A percentile compares a stretch with the other conserved stretches of the same genome.
phyloP scores from a whole-genome alignment of 2,329 filamentous ascomycete species.

The Pezicula radicicola region DNA sequence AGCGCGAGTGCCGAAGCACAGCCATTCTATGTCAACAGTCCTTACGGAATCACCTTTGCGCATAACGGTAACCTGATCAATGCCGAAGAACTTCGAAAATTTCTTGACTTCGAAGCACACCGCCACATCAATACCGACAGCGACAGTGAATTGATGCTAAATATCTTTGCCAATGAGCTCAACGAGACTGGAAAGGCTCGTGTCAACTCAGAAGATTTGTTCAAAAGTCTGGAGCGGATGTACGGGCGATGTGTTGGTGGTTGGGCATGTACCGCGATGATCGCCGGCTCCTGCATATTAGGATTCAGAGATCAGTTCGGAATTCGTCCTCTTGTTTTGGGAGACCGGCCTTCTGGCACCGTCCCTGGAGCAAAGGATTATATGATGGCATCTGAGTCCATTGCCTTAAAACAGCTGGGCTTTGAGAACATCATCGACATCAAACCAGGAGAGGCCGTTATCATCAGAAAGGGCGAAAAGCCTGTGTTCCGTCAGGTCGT shows the following conservation, averaged over 20 bases:
- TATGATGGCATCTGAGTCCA: slow-evolving; percentile 87
- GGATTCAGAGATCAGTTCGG: slow-evolving; percentile 78
- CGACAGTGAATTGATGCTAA: slow-evolving; percentile 84
- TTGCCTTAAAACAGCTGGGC: slow-evolving; percentile 78
- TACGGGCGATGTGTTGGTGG: slow-evolving; percentile 72
- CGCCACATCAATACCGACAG: slow-evolving; percentile 71
- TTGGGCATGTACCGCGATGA: slow-evolving; percentile 79
- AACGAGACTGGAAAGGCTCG: slow-evolving; percentile 78
- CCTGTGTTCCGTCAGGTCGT: slow-evolving; percentile 77
- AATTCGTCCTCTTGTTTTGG: slow-evolving; percentile 79
- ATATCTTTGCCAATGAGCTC: slow-evolving; percentile 81
- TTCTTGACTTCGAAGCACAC: slow-evolving; percentile 36
- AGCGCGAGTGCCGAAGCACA: slow-evolving; percentile 83
- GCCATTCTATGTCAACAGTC: slow-evolving; percentile 88
- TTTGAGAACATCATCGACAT: slow-evolving; percentile 77
- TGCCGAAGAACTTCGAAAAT: slow-evolving; percentile 61
- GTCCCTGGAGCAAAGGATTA: slow-evolving; percentile 69
- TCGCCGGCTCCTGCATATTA: slow-evolving; percentile 76
- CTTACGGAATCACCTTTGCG: slow-evolving; percentile 77
- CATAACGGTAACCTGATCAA: slow-evolving; percentile 92
- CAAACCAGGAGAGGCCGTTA: slow-evolving; percentile 79
- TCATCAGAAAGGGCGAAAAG: slow-evolving; percentile 73
- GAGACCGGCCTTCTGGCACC: slow-evolving; percentile 65
- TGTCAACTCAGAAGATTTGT: slow-evolving; percentile 75
- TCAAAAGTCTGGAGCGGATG: slow-evolving; percentile 67